Base-by-base conservation (phyloP, 2,329 filamentous ascomycete genomes). In the Aureobasidium sp. region DNA sequence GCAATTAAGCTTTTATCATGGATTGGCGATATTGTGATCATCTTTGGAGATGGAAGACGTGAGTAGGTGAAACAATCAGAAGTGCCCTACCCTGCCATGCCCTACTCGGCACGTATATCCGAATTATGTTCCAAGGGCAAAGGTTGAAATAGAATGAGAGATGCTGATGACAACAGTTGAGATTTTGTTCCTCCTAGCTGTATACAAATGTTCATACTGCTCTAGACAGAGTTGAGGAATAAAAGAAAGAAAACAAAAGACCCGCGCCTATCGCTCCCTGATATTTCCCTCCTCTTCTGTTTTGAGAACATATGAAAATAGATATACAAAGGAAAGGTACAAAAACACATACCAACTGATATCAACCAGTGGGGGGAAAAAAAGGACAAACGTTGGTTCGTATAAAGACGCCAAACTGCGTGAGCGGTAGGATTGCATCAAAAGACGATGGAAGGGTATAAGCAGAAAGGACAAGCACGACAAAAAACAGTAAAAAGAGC, bases 401-500 rank as follows among this genome's bases (percentile, higher is more conserved):
- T 33, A 10, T 4, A 17, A 33, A 43, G 51, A 23, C 27, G 27
- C 27, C 51, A 31, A 43, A 33, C 51, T 33, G 51, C 51, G 19
- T 33, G n/a, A 55, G 51, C 51, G n/a, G 51, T 43, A 43, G 2
- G 51, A 45, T 29, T 29, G 21, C 23, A 33, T 38, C 25, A n/a
- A 10, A 31, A 19, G 23, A 55, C 23, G 38, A 43, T 46, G 40
- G 40, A 46, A 57, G 53, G 53, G 53, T 57, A 57, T 57, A 57
- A 46, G n/a, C 53, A 46, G n/a, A 31, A 53, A 27, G 27, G 4
- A 29, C 3, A 25, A 55, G 4, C 17, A 53, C 17, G 1, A 33
- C n/a, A 21, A 50, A 38, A n/a, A 57, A 57, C 19, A 35, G 35
- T 33, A 46, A 57, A n/a, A 57, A 57, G 53, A 57, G 53, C 53